Evolutionary conservation across 75 land plant species (phyloP).

Genomic region (Selaginella moellendorffii): DNA sequence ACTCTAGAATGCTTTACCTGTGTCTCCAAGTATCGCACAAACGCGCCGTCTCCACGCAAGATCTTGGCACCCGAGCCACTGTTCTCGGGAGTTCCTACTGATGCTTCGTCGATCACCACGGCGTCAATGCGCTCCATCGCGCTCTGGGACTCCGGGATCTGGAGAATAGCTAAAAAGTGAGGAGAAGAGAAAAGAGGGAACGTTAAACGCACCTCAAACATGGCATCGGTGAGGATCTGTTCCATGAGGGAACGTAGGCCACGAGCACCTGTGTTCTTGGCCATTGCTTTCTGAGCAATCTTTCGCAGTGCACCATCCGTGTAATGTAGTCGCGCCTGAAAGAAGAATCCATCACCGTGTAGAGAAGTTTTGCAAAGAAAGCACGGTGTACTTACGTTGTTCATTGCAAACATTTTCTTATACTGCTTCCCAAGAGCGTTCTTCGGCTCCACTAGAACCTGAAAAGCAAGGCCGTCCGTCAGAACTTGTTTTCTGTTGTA

Average conservation of each 20-base stretch:
- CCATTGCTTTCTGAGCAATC: slow-evolving; percentile 76
- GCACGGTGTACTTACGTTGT: slow-evolving; percentile 46
- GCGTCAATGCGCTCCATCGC: slow-evolving; percentile 61
- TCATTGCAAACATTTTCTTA: slow-evolving; percentile 80
- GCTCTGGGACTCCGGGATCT: slow-evolving; percentile 58
- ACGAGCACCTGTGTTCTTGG: slow-evolving; percentile 79
- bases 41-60: slow-evolving; percentile 56
- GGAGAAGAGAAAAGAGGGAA: no score
- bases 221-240: slow-evolving; percentile 65
- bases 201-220: slow-evolving; percentile 99
- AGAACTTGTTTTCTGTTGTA: background rate
- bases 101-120: slow-evolving; percentile 65
- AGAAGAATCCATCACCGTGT: no score
- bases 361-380: no score
- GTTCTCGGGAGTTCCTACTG: slow-evolving; percentile 31
- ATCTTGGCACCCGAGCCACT: slow-evolving; percentile 50
- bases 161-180: slow-evolving; percentile 7
- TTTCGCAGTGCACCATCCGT: slow-evolving; percentile 54
- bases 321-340: slow-evolving; percentile 71
- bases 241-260: slow-evolving; percentile 79
- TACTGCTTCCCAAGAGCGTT: slow-evolving; percentile 88
- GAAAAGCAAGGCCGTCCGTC: slow-evolving; percentile 2
- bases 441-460: slow-evolving; percentile 77
- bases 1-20: background rate
- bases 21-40: slow-evolving; percentile 33